Base-by-base conservation (phyloP, 306 rosid species). In the Adenanthera pavonina region DNA sequence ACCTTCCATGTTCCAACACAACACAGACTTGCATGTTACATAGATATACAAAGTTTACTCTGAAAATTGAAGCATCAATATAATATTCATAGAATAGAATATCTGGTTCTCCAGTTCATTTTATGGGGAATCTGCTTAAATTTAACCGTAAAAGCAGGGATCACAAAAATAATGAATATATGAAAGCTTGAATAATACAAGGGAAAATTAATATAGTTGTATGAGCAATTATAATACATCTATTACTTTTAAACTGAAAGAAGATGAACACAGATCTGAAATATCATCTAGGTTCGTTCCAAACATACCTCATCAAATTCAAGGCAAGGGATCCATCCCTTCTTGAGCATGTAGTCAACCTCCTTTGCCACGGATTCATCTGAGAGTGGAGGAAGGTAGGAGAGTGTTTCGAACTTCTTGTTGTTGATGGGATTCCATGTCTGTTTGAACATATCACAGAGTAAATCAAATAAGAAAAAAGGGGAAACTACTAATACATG, bases 301-400 rank as follows among this genome's bases (percentile, higher is more conserved):
- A 46, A 76, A 57, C 88, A 76, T 25, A 92, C 95, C 92, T 87
- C 88, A 74, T 89, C 95, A 80, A 92, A 92, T 78, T 92, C 95
- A 81, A 92, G 92, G 90, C 95, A 92, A 77, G 97, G 97, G 69
- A 72, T 89, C 95, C 97, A 92, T 33, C 93, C 92, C 75, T 89
- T 92, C 67, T 88, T 88, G 48, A 89, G 84, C 97, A 92, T 92
- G 90, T 87, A 91, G 34, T 92, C 89, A 41, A 91, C 76, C 86
- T 92, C 85, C 90, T 84, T 91, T n/a, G 92, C 87, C 46, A 92
- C 85, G 47, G 93, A 91, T 9, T 91, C 92, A 78, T 92, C 93
- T 35, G 97, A 73, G 49, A 86, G 93, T 57, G 95, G 89, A 52
- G 92, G 97, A 14, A 91, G 90, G 68, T 89, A 92, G 56, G 95